Evolutionary conservation across 768 basidiomycete species (phyloP), one percentile per base, ranked within the genome.

Genomic region (Suillus spraguei): DNA sequence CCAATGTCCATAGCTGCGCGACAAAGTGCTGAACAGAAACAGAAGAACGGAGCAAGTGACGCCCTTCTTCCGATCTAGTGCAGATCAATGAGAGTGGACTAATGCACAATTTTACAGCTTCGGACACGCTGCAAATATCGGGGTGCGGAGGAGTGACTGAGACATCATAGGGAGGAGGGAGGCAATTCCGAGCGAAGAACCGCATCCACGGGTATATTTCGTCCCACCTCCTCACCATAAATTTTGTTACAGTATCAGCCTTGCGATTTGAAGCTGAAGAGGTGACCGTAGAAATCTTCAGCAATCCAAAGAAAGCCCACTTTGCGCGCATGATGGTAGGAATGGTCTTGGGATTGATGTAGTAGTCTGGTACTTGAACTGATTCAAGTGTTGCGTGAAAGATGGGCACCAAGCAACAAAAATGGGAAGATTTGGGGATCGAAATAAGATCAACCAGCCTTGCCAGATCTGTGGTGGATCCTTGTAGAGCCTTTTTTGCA

Each of bases 121-220:
- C 28, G 5, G 32, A 32, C 2, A 32, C 17, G 11, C 2, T 52
- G 32, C 52, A 53, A 33, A 53, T 5, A 20, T 53, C 32, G 0
- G 52, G 52, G 52, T 5, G 32, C 5, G 52, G 32, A 33, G 52
- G 52, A 11, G 52, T 0, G 33, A 53, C 4, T n/a, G 32, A 53
- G 52, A 53, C 32, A 11, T 53, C 52, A 11, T 53, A 53, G 20
- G 52, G 32, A 52, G 50, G 28, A 53, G 52, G 52, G 32, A 53
- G 52, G 52, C 52, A 53, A 20, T 53, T 53, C 11, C 32, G 20
- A 53, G 52, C 52, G 10, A 53, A 53, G 20, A 53, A 33, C 9
- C 52, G 52, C 52, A 53, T 53, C 52, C 32, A 33, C 5, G 20
- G 32, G 17, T 33, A 33, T 33, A 33, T 32, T 10, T 53, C 10